Conservation (phyloP, 2,329 filamentous ascomycete species). For the Harringtonia aguacate region DNA sequence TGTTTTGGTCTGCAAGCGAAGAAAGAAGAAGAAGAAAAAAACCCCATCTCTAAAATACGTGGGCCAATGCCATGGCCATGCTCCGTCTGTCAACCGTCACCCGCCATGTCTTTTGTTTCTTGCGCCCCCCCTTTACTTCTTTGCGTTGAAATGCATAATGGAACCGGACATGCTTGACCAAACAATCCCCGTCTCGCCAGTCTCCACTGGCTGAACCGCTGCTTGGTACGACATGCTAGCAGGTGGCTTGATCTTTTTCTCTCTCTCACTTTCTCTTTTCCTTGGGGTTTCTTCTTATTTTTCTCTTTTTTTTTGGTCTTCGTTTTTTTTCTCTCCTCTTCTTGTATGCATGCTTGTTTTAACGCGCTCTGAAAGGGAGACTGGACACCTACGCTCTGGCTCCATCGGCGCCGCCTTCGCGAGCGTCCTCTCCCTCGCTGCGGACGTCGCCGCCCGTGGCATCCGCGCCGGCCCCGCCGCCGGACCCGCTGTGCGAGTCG, state of each 20-base stretch:
- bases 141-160: background rate
- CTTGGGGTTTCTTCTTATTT: background rate
- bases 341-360: background rate
- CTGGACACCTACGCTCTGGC: slow-evolving; percentile 93
- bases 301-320: slow-evolving; percentile 1
- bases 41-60: background rate
- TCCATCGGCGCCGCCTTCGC: slow-evolving; percentile 91
- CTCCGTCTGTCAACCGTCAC: background rate
- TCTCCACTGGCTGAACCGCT: too few relatives aligned
- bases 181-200: background rate
- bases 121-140: background rate
- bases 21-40: background rate
- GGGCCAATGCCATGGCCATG: background rate
- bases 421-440: slow-evolving; percentile 76
- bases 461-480: slow-evolving; percentile 66
- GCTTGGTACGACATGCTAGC: background rate
- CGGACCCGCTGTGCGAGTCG: slow-evolving; percentile 50
- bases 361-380: slow-evolving; percentile 15
- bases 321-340: background rate
- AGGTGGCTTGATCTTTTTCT: slow-evolving; percentile 1
- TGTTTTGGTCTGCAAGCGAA: background rate
- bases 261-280: background rate
- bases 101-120: background rate
- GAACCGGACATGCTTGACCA: background rate
- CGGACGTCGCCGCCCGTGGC: slow-evolving; percentile 87